Evolutionary conservation across 768 basidiomycete species (phyloP).

Genomic region (Piloderma croceum): DNA sequence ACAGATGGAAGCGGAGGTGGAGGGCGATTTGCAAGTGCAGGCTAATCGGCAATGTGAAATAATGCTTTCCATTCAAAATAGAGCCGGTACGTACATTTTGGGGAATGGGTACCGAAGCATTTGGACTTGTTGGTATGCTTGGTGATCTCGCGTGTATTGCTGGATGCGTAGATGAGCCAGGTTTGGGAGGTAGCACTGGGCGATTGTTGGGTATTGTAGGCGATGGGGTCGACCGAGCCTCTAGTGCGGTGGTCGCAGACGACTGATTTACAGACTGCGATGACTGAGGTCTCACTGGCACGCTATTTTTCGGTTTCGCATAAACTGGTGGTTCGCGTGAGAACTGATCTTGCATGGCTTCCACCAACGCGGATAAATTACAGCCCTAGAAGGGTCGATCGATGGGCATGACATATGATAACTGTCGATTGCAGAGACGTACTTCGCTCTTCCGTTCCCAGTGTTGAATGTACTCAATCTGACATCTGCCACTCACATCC

Average conservation of each 20-base stretch:
- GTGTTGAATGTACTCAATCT: conserved; percentile 59
- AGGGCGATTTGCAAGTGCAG: too few species aligned
- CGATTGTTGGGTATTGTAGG: conserved; percentile 23
- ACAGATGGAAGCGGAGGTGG: neutral
- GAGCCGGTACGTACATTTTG: too few species aligned
- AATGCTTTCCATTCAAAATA: too few species aligned
- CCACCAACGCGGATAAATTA: conserved; percentile 63
- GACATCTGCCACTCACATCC: conserved; percentile 75
- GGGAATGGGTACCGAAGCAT: neutral
- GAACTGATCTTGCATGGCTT: conserved; percentile 77
- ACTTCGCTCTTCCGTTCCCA: conserved; percentile 89
- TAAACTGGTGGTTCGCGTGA: conserved; percentile 86
- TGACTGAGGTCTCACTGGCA: conserved; percentile 10
- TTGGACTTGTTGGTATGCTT: neutral
- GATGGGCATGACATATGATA: conserved; percentile 13
- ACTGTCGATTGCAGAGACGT: conserved; percentile 19
- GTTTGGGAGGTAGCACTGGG: conserved; percentile 37
- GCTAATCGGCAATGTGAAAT: too few species aligned
- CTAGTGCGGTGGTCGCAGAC: conserved; percentile 15
- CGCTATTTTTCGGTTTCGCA: conserved; percentile 47
- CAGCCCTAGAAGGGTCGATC: conserved; percentile 52
- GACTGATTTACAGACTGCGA: conserved; percentile 12
- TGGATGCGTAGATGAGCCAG: conserved; percentile 15
- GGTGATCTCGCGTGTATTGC: neutral
- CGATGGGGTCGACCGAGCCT: conserved; percentile 13